Conservation (phyloP, 371 early-diverging fungal species). For the Mortierella sp. region DNA sequence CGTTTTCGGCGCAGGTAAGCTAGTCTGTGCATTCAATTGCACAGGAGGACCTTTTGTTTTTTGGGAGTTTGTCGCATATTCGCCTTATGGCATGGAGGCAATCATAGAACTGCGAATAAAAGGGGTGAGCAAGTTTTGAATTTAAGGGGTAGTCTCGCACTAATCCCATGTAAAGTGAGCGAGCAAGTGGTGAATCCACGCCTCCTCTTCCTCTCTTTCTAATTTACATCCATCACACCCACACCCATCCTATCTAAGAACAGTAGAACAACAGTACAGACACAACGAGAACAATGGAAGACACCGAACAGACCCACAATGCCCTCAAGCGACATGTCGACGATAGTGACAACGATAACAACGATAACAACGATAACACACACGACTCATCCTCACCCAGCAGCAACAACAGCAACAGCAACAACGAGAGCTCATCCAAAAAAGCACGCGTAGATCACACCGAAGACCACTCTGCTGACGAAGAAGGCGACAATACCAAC, state of each 20-base stretch:
- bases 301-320: constrained; percentile 10
- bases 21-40: too few relatives aligned
- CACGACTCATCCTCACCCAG: constrained; percentile 1
- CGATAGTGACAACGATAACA: constrained; percentile 1
- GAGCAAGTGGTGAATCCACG: too few relatives aligned
- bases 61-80: too few relatives aligned
- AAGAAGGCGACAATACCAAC: constrained; percentile 6
- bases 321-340: constrained; percentile 1
- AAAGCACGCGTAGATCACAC: constrained; percentile 33
- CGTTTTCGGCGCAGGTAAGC: too few relatives aligned
- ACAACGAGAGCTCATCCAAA: constrained; percentile 19
- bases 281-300: constrained; percentile 21
- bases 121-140: too few relatives aligned
- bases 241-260: neutral
- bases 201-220: too few relatives aligned
- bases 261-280: neutral
- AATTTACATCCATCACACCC: neutral
- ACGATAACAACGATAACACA: neutral
- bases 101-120: too few relatives aligned
- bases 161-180: too few relatives aligned
- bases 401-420: neutral
- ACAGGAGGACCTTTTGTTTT: too few relatives aligned
- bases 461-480: neutral
- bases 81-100: too few relatives aligned
- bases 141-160: too few relatives aligned